Percentiles rank a stretch among this genome's conserved stretches.
Evolutionary conservation across 2,329 filamentous ascomycete genomes (phyloP).

Genomic region (Colletotrichum navitas): DNA sequence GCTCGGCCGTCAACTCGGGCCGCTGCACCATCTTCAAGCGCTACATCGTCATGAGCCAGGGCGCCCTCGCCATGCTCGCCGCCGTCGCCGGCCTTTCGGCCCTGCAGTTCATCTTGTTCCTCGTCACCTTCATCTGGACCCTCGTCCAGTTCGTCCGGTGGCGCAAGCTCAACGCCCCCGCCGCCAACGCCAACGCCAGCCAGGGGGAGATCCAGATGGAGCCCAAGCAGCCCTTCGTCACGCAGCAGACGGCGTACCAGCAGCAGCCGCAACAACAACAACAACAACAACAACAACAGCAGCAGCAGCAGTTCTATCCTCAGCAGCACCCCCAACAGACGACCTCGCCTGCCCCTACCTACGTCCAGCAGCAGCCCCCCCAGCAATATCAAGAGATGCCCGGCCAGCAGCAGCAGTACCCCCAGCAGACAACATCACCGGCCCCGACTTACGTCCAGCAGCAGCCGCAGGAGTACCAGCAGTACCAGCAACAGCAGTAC

Average conservation of each 20-base stretch:
- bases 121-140: slow-evolving; percentile 54
- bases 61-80: slow-evolving; percentile 52
- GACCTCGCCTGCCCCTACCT: not conserved
- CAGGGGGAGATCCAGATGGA: slow-evolving; percentile 52
- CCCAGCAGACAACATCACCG: not conserved
- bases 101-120: slow-evolving; percentile 57
- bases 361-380: slow-evolving; percentile 14
- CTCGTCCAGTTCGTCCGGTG: slow-evolving; percentile 51
- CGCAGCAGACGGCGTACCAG: slow-evolving; percentile 44
- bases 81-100: slow-evolving; percentile 60
- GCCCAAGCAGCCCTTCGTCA: slow-evolving; percentile 37
- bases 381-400: slow-evolving; percentile 28
- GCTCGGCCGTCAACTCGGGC: slow-evolving; percentile 55
- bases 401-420: slow-evolving; percentile 11
- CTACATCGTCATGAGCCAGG: slow-evolving; percentile 52
- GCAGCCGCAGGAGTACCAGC: slow-evolving; percentile 22
- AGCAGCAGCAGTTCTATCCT: slow-evolving; percentile 13
- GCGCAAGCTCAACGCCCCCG: slow-evolving; percentile 49
- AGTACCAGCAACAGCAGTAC: slow-evolving; percentile 17
- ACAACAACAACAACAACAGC: not conserved
- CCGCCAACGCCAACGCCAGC: slow-evolving; percentile 27
- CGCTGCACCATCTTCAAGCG: slow-evolving; percentile 51
- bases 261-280: slow-evolving; percentile 37
- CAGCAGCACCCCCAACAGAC: slow-evolving; percentile 9
- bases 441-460: not conserved